Evolutionary conservation across 495 filamentous ascomycete species (phyloP).

Genomic region (Aspergillus carlsbadensis): DNA sequence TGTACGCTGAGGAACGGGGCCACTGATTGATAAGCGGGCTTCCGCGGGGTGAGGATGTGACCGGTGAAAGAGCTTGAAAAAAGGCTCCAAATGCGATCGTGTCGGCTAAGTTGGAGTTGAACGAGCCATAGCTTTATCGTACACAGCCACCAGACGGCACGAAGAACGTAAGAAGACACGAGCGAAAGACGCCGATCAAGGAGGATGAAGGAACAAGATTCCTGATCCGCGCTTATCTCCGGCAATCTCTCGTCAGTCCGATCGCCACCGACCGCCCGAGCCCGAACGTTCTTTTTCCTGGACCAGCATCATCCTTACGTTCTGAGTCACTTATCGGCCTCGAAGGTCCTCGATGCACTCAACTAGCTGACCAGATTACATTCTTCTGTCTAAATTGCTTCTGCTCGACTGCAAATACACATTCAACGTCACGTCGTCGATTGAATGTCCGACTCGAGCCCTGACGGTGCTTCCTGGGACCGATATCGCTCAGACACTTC

Average conservation of each 20-base stretch:
- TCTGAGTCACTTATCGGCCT: constrained; percentile 8
- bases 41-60: constrained; percentile 5
- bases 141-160: background rate
- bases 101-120: background rate
- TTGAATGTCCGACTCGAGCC: constrained; percentile 27
- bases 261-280: constrained; percentile 27
- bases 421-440: constrained; percentile 2
- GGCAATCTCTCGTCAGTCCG: constrained; percentile 13
- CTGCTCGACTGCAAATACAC: background rate
- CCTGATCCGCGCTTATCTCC: constrained; percentile 25
- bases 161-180: background rate
- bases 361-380: background rate
- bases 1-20: constrained; percentile 3
- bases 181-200: background rate
- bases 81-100: background rate
- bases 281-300: constrained; percentile 22
- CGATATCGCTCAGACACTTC: constrained; percentile 26
- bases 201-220: background rate
- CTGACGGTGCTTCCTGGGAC: constrained; percentile 23
- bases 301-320: constrained; percentile 9
- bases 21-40: constrained; percentile 28
- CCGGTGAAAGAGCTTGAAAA: background rate
- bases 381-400: background rate
- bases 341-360: constrained; percentile 3
- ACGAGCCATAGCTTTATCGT: background rate